Evolutionary conservation across 768 basidiomycete species (phyloP).

Genomic region (Boletus edulis): DNA sequence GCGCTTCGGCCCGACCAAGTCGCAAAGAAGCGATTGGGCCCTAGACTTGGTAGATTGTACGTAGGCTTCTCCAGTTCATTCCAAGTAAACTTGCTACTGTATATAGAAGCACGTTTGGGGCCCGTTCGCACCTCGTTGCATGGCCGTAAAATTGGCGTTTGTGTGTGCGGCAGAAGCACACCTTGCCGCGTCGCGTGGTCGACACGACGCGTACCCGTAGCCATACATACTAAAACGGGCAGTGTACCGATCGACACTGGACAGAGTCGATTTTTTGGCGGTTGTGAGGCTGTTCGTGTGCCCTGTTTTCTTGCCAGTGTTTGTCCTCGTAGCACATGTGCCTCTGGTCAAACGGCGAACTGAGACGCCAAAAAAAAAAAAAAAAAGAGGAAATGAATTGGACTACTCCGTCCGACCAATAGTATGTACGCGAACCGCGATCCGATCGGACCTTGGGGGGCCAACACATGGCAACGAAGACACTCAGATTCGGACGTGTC

Average conservation of each 20-base stretch:
- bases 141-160: no score
- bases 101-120: no score
- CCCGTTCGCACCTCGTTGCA: no score
- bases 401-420: not conserved
- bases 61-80: no score
- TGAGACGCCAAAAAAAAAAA: not conserved
- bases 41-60: no score
- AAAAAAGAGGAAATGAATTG: not conserved
- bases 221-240: not conserved
- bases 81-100: no score
- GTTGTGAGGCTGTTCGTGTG: not conserved
- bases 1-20: no score
- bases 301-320: not conserved
- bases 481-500: not conserved
- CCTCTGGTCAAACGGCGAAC: not conserved
- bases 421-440: not conserved
- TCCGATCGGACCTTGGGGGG: slow-evolving; percentile 5
- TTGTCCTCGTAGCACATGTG: not conserved
- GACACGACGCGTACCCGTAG: slow-evolving; percentile 1
- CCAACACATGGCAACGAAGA: not conserved
- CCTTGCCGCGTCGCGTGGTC: slow-evolving; percentile 8
- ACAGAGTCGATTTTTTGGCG: not conserved
- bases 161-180: slow-evolving; percentile 1
- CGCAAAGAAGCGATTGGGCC: no score
- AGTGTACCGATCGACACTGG: no score